phyloP scores from a whole-genome alignment of 257 asterid species.

The Nicotiana attenuata region DNA sequence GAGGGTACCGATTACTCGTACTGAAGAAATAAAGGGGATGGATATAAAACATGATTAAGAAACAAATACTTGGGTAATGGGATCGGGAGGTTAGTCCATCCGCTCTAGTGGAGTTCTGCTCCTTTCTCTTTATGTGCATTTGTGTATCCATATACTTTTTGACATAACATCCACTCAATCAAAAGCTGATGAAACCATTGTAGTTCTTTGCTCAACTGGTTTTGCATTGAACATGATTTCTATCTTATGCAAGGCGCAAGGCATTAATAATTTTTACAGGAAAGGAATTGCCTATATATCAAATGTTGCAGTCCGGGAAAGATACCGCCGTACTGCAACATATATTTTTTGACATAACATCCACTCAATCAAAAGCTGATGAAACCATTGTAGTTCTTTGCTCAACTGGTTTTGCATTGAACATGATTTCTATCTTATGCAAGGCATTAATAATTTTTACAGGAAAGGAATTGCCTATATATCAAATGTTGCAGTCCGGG shows the following conservation, averaged over 20 bases:
- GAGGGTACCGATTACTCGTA: not conserved
- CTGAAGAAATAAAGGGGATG: not conserved
- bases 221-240: not conserved
- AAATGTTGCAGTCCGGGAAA: constrained; percentile 77
- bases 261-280: constrained; percentile 33
- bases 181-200: not conserved
- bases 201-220: not conserved
- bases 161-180: not conserved
- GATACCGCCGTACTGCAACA: constrained; percentile 56
- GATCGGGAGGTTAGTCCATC: not conserved
- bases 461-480: constrained; percentile 87
- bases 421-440: not conserved
- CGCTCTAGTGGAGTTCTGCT: not conserved
- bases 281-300: constrained; percentile 85
- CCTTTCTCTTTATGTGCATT: not conserved
- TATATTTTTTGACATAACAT: too few relatives aligned
- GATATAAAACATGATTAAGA: not conserved
- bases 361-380: not conserved
- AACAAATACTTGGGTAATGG: not conserved
- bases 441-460: constrained; percentile 7
- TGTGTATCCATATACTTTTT: not conserved
- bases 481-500: constrained; percentile 87
- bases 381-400: not conserved
- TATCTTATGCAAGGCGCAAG: not conserved
- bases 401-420: not conserved